phyloP scores from a whole-genome alignment of 2,329 filamentous ascomycete species.

The Bipolaris cookei region DNA sequence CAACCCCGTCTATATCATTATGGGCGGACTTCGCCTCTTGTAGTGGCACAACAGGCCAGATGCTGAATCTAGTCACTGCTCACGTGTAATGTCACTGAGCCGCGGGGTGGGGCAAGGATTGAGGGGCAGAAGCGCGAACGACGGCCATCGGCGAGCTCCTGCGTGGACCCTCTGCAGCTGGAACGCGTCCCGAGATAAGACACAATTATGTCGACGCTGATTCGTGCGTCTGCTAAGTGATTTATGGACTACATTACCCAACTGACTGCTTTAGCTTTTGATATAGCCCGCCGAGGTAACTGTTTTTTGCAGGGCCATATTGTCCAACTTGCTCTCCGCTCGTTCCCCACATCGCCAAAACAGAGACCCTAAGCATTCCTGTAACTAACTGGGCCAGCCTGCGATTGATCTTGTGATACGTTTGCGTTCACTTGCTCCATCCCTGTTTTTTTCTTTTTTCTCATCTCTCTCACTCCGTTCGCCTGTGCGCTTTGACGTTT shows the following conservation, averaged over 20 bases:
- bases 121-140: constrained; percentile 18
- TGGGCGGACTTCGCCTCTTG: constrained; percentile 10
- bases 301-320: not conserved
- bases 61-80: constrained; percentile 1
- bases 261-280: constrained; percentile 5
- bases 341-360: not conserved
- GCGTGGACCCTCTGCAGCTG: constrained; percentile 20
- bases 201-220: constrained; percentile 17
- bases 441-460: not conserved
- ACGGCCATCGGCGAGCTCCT: constrained; percentile 41
- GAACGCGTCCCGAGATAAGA: constrained; percentile 24
- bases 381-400: not conserved
- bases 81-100: constrained; percentile 9
- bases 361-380: not conserved
- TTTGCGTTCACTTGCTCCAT: not conserved
- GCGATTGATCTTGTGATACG: not conserved
- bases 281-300: constrained; percentile 1
- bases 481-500: not conserved
- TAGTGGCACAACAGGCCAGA: not conserved
- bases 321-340: constrained; percentile 1
- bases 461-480: not conserved
- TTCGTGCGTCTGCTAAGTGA: constrained; percentile 18
- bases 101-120: constrained; percentile 9
- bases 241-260: not conserved
- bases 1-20: not conserved